Percentiles rank a stretch among this genome's conserved stretches.
Evolutionary conservation across 208 protist species (phyloP).

Genomic region (Porcisia deanei): DNA sequence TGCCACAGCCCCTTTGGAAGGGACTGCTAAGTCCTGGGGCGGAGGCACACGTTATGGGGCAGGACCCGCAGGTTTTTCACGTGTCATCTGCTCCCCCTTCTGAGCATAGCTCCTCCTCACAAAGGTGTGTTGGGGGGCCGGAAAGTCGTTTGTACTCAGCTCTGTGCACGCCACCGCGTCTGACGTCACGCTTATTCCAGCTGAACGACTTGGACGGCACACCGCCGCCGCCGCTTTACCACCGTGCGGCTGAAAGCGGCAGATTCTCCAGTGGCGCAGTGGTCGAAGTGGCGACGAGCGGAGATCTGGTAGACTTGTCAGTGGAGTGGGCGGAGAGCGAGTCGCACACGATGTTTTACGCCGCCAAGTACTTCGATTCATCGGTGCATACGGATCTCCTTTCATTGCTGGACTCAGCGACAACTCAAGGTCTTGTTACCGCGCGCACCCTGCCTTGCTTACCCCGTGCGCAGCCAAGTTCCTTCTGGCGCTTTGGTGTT

Average conservation of each 20-base stretch:
- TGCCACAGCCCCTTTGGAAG: constrained; percentile 23
- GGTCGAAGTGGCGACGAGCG: constrained; percentile 28
- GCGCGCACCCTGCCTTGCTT: background rate
- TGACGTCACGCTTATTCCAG: constrained; percentile 18
- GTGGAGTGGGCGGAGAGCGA: constrained; percentile 59
- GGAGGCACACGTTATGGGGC: background rate
- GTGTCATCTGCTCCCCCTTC: background rate
- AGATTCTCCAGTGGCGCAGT: background rate
- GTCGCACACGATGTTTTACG: constrained; percentile 53
- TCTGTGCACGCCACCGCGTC: constrained; percentile 26
- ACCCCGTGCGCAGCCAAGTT: constrained; percentile 13
- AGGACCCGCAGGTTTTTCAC: background rate
- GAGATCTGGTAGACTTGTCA: constrained; percentile 50
- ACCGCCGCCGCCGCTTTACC: constrained; percentile 9
- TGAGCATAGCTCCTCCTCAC: background rate
- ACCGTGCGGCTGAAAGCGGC: background rate
- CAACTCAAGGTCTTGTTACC: background rate
- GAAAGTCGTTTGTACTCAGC: constrained; percentile 17
- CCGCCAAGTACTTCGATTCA: constrained; percentile 64
- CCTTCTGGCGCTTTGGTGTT: constrained; percentile 39
- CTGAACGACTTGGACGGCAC: constrained; percentile 2
- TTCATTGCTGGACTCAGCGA: constrained; percentile 9
- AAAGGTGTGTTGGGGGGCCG: background rate
- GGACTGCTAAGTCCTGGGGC: background rate
- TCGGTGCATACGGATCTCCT: constrained; percentile 26